Evolutionary conservation across 345 rosid genomes (phyloP), one percentile per base, ranked within the genome.

Genomic region (Xanthoceras sorbifolium): DNA sequence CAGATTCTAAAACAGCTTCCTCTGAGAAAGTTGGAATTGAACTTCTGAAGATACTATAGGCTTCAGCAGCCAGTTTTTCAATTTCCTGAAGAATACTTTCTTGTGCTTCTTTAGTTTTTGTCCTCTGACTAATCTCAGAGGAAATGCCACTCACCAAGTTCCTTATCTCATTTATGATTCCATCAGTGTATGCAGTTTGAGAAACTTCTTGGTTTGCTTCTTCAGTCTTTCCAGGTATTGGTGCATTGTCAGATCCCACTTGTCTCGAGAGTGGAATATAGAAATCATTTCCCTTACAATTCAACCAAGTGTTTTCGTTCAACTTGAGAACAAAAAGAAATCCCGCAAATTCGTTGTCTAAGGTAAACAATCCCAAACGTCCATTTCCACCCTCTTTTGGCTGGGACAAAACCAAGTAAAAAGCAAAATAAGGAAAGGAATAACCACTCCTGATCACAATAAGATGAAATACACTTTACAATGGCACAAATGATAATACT

Each of bases 61-160:
- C 99, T 87, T 95, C 98, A 15, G 99, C 97, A 77, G 99, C 99
- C 86, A 95, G 87, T 82, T 90, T 93, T 86, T 95, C 99, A 70
- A 95, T 95, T 79, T 95, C 98, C 73, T 87, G 91, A 67, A 95
- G 97, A 87, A 95, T 93, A 80, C 85, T 90, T 86, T 87, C 90
- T 65, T 95, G 93, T 77, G 81, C 89, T 88, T 87, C 96, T 85
- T 89, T 95, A 60, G 82, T 87, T 79, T 92, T 87, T 29, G 76
- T 83, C 79, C 75, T 86, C 82, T 74, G 86, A 68, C 64, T 81
- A 79, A 88, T 90, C 70, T 86, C 90, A 67, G 88, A 78, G 67
- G 92, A 87, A 85, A 95, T 83, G 82, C 77, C 96, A 78, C 77
- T 87, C 23, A 87, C 93, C 84, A 95, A 86, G 84, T 78, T 88